Evolutionary conservation across 2,329 filamentous ascomycete species (phyloP), one percentile per base, ranked within the genome.

Genomic region (Xylariaceae sp.): DNA sequence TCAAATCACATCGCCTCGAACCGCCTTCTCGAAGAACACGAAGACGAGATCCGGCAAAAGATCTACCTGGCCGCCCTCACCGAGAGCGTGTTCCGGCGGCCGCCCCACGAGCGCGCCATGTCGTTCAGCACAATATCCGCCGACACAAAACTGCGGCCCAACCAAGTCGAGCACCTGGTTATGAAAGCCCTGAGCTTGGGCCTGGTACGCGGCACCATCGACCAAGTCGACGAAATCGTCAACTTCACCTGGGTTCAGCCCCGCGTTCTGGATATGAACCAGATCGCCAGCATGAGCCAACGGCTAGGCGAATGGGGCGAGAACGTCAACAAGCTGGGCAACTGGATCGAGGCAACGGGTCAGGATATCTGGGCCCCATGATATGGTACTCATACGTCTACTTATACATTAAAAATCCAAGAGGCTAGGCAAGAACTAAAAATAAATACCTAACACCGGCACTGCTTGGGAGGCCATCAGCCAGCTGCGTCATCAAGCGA

Each of bases 101-200:
- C 94, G 46, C 92, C 94, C 29, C 94, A 99, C 70, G 90, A 97
- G 77, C 88, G 94, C 60, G 87, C 90, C 65, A 94, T 99, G 87
- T 88, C 88, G 4, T 99, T 99, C 74, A 76, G 79, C 49, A 89
- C 90, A 47, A 96, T 99, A 67, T 83, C 88, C 5, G 80, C 87
- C 62, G 92, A 97, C 77, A 99, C 94, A 3, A 95, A 96, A 74
- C 92, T 99, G 48, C 82, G 85, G 63, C 83, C 85, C 2, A 85
- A 94, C 66, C 90, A 97, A 76, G 97, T 99, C 63, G 94, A 99
- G 79, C 92, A 97, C 71, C 76, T 99, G 60, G 88, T 99, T 66
- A 99, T 99, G 94, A 97, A 96, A 79, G 94, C 94, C n/a, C 75
- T 99, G 65, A 96, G 92, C 68, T 74, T 99, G 63, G 94, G 94